A percentile compares a stretch with the other conserved stretches of the same genome.
Evolutionary conservation across 129 eudicot genomes (phyloP).

Genomic region (sunflower (Helianthus annuus)): HanXRQr2.0-SUNRISE NC_035441.2:115440371-115440870

Average conservation of each 20-base stretch:
- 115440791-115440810: background rate
- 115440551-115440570: conserved; percentile 22
- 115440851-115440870: too few species aligned
- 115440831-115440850: too few species aligned
- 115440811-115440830: too few species aligned
- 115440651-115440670: background rate
- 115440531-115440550: conserved; percentile 16
- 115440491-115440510: conserved; percentile 22
- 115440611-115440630: conserved; percentile 32
- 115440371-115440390: conserved; percentile 29
- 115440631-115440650: conserved; percentile 45
- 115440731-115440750: background rate
- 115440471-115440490: conserved; percentile 31
- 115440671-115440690: background rate
- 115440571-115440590: conserved; percentile 25
- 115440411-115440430: conserved; percentile 29
- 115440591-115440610: conserved; percentile 32
- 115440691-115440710: background rate
- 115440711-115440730: conserved; percentile 5
- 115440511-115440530: background rate
- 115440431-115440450: conserved; percentile 15
- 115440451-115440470: conserved; percentile 19
- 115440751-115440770: conserved; percentile 18
- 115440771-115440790: background rate
- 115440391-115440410: conserved; percentile 7